Evolutionary conservation across 2,329 filamentous ascomycete genomes (phyloP).

Genomic region (Akanthomyces uredinophilus): DNA sequence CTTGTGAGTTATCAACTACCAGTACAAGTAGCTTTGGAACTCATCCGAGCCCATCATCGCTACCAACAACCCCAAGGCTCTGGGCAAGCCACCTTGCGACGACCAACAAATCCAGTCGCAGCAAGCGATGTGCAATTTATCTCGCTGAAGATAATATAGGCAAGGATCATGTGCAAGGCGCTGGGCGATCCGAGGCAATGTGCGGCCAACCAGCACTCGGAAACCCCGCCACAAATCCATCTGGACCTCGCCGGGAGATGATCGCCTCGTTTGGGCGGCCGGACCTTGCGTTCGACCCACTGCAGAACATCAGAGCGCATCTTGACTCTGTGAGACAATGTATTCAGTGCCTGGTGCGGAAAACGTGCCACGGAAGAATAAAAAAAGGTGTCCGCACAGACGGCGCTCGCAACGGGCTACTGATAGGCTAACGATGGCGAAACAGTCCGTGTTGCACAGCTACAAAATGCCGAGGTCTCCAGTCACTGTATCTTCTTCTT

Average conservation of each 20-base stretch:
- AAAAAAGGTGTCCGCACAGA: neutral
- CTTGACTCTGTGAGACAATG: neutral
- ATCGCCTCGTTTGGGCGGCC: neutral
- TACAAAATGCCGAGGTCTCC: neutral
- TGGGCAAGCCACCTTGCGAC: neutral
- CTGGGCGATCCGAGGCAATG: neutral
- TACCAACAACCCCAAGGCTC: neutral
- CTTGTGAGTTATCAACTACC: neutral
- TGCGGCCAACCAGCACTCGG: neutral
- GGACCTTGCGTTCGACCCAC: neutral
- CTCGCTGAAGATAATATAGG: neutral
- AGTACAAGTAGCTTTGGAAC: no score
- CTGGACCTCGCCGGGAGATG: neutral
- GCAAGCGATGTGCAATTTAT: neutral
- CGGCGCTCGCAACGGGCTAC: neutral
- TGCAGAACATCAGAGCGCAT: conserved; percentile 2
- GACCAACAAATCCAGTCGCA: neutral
- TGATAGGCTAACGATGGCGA: neutral
- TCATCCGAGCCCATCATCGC: no score
- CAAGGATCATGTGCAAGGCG: neutral
- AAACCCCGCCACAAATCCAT: neutral
- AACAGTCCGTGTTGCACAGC: neutral
- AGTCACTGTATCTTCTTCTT: neutral
- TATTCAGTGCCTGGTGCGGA: neutral
- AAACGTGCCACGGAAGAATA: neutral